These are phyloP conservation scores for Nakaseomyces kungkrabaensis DNA, from an alignment of 1,139 yeast species.

Conservation along the genomic window DNA sequence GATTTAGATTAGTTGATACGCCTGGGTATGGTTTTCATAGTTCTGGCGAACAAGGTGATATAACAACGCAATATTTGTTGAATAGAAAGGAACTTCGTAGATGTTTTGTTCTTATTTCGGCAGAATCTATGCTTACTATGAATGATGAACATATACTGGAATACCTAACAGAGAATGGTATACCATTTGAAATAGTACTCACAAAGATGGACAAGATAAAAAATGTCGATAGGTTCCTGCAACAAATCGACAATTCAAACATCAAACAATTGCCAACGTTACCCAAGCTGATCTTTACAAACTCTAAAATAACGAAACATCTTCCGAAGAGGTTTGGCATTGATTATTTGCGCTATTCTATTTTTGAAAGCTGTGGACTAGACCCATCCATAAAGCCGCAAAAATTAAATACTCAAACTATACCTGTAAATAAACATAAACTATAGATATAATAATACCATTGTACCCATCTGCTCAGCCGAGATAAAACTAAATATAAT, in stretches of 20 bases:
- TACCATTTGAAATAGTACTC: conserved; percentile 62
- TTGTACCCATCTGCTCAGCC: too few relatives aligned
- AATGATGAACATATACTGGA: conserved; percentile 47
- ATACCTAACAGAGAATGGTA: conserved; percentile 43
- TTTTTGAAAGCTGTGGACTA: conserved; percentile 34
- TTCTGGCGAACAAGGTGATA: conserved; percentile 53
- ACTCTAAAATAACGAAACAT: conserved; percentile 27
- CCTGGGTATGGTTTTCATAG: conserved; percentile 80
- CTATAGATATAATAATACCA: too few relatives aligned
- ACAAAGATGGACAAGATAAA: conserved; percentile 62
- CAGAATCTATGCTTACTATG: conserved; percentile 45
- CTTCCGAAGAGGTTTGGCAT: conserved; percentile 33
- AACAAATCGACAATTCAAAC: conserved; percentile 24
- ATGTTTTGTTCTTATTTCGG: conserved; percentile 54
- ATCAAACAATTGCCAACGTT: conserved; percentile 24
- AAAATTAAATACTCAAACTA: neutral
- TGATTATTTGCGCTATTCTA: conserved; percentile 30
- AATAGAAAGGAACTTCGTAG: conserved; percentile 44
- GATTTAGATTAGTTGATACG: conserved; percentile 60
- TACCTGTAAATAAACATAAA: neutral
- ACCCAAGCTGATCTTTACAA: conserved; percentile 35
- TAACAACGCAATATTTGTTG: conserved; percentile 51
- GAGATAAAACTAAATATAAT: too few relatives aligned
- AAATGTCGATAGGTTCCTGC: conserved; percentile 16
- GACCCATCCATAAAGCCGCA: conserved; percentile 12